Conservation (phyloP, 495 filamentous ascomycete genomes). For the Neurospora sp. region DNA sequence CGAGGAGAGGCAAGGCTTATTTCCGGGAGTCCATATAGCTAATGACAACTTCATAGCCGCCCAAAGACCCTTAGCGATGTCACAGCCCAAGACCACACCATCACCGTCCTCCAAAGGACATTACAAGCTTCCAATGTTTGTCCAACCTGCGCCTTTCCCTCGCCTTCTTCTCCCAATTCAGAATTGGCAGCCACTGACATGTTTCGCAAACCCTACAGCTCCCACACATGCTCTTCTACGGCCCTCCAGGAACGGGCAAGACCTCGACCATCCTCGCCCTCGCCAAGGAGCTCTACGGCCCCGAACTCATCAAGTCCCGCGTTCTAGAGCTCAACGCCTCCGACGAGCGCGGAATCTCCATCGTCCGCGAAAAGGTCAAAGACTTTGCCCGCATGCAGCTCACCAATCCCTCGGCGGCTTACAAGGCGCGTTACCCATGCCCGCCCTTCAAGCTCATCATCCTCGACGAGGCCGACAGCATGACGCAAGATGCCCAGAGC, state of each 20-base stretch:
- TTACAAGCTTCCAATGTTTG: slow-evolving; percentile 86
- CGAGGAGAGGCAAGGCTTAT: no score
- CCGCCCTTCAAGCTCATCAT: slow-evolving; percentile 98
- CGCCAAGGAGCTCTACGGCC: slow-evolving; percentile 94
- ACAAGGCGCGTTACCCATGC: slow-evolving; percentile 74
- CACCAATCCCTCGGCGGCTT: slow-evolving; percentile 59
- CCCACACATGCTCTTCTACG: slow-evolving; percentile 99
- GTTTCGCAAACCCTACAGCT: slow-evolving; percentile 43
- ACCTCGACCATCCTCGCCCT: slow-evolving; percentile 96
- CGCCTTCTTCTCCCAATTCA: background rate
- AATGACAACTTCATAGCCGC: slow-evolving; percentile 47
- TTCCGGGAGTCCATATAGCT: background rate
- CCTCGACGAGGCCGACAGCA: slow-evolving; percentile 93
- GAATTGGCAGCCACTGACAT: background rate
- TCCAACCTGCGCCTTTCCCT: background rate
- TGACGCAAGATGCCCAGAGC: slow-evolving; percentile 97
- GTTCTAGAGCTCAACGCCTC: slow-evolving; percentile 98
- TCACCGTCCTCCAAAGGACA: slow-evolving; percentile 81
- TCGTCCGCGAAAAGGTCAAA: slow-evolving; percentile 97
- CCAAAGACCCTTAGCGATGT: slow-evolving; percentile 92
- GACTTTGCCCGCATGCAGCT: slow-evolving; percentile 94
- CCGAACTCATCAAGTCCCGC: slow-evolving; percentile 83
- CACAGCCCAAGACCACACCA: slow-evolving; percentile 94
- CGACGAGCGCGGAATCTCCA: slow-evolving; percentile 93
- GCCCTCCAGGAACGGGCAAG: slow-evolving; percentile 93